A percentile compares a stretch with the other conserved stretches of the same genome.
Evolutionary conservation across 2,329 filamentous ascomycete species (phyloP).

Genomic region (Colletotrichum orbiculare): DNA sequence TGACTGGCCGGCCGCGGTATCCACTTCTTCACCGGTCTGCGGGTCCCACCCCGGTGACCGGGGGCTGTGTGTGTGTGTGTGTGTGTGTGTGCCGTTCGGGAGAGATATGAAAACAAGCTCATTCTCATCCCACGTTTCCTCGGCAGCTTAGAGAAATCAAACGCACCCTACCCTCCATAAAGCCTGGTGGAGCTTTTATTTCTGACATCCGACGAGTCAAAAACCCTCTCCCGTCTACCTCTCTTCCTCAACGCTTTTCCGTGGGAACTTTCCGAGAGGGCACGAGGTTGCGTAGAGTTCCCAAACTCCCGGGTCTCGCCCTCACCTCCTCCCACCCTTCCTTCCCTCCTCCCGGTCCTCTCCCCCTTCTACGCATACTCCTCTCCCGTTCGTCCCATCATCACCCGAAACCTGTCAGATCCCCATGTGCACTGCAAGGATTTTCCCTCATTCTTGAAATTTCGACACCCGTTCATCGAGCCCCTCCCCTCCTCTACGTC

Average conservation of each 20-base stretch:
- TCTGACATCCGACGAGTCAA: conserved; percentile 33
- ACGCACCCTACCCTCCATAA: conserved; percentile 8
- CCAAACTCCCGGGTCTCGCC: no score
- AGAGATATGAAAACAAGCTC: background rate
- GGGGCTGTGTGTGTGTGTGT: conserved; percentile 1
- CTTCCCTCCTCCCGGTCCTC: no score
- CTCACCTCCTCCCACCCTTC: no score
- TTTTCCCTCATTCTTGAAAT: no score
- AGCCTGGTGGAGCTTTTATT: background rate
- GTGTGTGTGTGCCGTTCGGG: no score
- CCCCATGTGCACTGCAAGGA: no score
- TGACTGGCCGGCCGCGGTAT: conserved; percentile 31
- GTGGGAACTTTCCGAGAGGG: conserved; percentile 3
- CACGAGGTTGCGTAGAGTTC: no score
- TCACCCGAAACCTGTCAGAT: no score
- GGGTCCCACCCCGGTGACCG: conserved; percentile 30
- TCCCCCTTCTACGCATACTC: no score
- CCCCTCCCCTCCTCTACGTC: background rate
- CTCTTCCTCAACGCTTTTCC: background rate
- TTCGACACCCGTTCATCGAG: no score
- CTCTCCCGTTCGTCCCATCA: no score
- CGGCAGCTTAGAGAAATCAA: background rate
- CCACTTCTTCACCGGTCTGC: conserved; percentile 37
- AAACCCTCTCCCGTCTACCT: conserved; percentile 3
- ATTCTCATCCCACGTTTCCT: no score